Conservation (phyloP, 345 rosid genomes). For the Rhodamnia rubescens region DNA sequence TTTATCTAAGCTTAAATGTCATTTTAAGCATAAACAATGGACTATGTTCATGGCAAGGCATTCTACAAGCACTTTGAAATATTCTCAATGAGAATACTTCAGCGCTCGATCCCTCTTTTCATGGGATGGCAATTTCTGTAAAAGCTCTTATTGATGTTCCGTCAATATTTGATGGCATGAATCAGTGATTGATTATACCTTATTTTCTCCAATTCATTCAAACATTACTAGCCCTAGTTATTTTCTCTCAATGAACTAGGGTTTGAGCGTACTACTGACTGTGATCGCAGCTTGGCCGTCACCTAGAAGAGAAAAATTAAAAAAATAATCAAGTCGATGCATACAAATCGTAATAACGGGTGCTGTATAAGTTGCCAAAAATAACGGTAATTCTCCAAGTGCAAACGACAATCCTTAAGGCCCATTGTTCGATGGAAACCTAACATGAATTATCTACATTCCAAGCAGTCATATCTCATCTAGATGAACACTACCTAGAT, state of each 20-base stretch:
- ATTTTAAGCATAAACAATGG: not conserved
- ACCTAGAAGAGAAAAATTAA: not conserved
- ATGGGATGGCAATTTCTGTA: not conserved
- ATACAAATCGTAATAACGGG: not conserved
- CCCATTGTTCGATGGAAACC: too few relatives aligned
- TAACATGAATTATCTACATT: too few relatives aligned
- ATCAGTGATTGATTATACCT: not conserved
- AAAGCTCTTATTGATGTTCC: not conserved
- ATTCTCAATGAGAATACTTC: not conserved
- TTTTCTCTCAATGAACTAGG: not conserved
- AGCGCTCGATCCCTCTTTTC: not conserved
- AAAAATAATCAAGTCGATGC: not conserved
- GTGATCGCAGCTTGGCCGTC: not conserved
- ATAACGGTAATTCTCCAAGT: too few relatives aligned
- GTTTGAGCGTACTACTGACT: not conserved
- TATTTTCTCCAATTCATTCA: not conserved
- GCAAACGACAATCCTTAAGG: too few relatives aligned
- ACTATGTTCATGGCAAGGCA: not conserved
- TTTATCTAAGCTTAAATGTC: not conserved
- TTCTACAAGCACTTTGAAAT: not conserved
- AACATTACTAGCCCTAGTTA: not conserved
- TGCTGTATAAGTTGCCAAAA: too few relatives aligned
- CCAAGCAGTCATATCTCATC: too few relatives aligned
- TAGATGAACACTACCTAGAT: too few relatives aligned
- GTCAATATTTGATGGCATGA: not conserved